Evolutionary conservation across 2,329 filamentous ascomycete species (phyloP).

Genomic region (Fusarium sp.): DNA sequence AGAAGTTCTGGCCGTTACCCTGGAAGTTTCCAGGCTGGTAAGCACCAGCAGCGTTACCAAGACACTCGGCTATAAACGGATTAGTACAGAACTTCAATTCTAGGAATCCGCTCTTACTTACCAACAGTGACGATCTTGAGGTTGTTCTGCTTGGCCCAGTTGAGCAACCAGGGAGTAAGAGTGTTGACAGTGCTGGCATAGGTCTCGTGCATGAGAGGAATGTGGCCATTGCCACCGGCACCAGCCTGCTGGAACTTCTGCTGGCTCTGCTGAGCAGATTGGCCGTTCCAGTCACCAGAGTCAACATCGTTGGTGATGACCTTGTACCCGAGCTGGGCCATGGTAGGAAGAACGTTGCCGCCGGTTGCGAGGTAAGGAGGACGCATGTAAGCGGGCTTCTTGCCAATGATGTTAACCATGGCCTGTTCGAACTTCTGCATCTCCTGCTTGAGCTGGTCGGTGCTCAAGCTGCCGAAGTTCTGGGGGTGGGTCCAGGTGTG

Average conservation of each 20-base stretch:
- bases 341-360: constrained; percentile 55
- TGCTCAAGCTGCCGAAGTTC: constrained; percentile 54
- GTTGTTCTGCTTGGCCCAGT: constrained; percentile 61
- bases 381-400: constrained; percentile 62
- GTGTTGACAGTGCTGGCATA: constrained; percentile 61
- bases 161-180: constrained; percentile 62
- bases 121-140: constrained; percentile 62
- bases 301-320: constrained; percentile 71
- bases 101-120: constrained; percentile 44
- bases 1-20: constrained; percentile 25
- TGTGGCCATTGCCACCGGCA: constrained; percentile 59
- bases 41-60: constrained; percentile 27
- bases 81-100: neutral
- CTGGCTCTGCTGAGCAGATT: constrained; percentile 62
- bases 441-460: constrained; percentile 56
- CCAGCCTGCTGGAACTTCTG: constrained; percentile 61
- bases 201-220: constrained; percentile 68
- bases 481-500: constrained; percentile 65
- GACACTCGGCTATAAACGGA: constrained; percentile 15
- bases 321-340: constrained; percentile 65
- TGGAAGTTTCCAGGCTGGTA: constrained; percentile 28
- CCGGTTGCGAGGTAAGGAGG: constrained; percentile 62
- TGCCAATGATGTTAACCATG: constrained; percentile 60
- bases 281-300: constrained; percentile 69
- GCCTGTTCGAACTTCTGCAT: constrained; percentile 64